A percentile compares a stretch with the other conserved stretches of the same genome.
Conservation (phyloP, 345 rosid species). For the Lenwebbia sp. region DNA sequence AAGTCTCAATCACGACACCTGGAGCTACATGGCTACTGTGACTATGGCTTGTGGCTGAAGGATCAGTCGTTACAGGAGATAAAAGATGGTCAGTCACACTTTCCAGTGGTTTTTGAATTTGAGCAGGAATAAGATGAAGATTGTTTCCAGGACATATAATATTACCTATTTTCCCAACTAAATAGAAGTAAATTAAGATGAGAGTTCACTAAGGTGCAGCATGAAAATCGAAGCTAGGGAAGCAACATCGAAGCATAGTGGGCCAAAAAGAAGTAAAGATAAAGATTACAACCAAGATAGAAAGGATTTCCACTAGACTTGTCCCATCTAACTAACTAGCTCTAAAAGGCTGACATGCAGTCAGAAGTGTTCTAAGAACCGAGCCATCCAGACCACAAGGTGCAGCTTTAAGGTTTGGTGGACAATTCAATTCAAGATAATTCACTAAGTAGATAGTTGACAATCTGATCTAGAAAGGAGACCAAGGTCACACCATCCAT, state of each 20-base stretch:
- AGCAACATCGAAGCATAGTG: not conserved
- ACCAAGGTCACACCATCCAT: not conserved
- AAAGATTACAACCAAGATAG: not conserved
- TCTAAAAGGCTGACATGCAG: not conserved
- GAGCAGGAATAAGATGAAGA: not conserved
- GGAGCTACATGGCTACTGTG: conserved; percentile 27
- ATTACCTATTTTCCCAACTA: not conserved
- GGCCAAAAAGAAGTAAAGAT: not conserved
- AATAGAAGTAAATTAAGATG: not conserved
- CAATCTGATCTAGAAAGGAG: not conserved
- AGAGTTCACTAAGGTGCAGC: not conserved
- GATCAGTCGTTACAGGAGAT: conserved; percentile 19
- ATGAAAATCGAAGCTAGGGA: not conserved
- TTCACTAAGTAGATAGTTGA: not conserved
- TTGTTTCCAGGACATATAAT: not conserved
- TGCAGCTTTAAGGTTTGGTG: not conserved
- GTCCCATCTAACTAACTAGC: not conserved
- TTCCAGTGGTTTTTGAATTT: not conserved
- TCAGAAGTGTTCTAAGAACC: not conserved
- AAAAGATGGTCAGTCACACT: not conserved
- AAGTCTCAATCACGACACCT: conserved; percentile 53
- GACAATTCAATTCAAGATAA: not conserved
- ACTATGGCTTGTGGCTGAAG: conserved; percentile 25
- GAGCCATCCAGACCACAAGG: not conserved
- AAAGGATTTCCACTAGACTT: not conserved